Evolutionary conservation across 768 basidiomycete genomes (phyloP).

Genomic region (Zangia roseola): DNA sequence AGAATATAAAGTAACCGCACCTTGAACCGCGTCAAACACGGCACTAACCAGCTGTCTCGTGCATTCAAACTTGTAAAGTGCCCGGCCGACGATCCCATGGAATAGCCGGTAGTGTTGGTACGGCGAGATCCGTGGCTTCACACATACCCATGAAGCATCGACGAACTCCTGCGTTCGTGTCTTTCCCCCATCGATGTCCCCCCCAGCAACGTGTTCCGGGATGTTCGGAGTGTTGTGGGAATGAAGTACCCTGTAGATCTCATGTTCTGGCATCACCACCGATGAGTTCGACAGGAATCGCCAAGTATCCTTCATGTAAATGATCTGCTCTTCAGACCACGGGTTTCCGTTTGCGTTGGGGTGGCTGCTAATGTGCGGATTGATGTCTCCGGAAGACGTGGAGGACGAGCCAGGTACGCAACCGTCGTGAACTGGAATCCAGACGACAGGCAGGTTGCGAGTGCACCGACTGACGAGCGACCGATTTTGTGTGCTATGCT

Average conservation of each 20-base stretch:
- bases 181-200: not conserved
- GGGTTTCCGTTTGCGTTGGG: too few species aligned
- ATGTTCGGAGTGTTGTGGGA: not conserved
- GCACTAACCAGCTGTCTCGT: not conserved
- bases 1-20: not conserved
- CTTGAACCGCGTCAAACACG: not conserved
- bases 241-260: not conserved
- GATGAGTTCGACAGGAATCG: too few species aligned
- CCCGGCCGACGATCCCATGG: too few species aligned
- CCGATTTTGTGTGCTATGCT: too few species aligned
- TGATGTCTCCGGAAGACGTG: too few species aligned
- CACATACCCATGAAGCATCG: not conserved
- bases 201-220: not conserved
- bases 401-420: too few species aligned
- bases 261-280: too few species aligned
- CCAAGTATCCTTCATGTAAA: too few species aligned
- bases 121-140: not conserved
- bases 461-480: conserved; percentile 6
- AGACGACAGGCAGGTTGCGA: not conserved
- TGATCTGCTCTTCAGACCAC: too few species aligned
- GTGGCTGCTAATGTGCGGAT: too few species aligned
- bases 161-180: not conserved
- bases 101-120: too few species aligned
- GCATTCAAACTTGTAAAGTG: too few species aligned
- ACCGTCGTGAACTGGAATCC: not conserved